Conservation (phyloP, 1,284 basidiomycete species). For the Tylopilus sp. region DNA sequence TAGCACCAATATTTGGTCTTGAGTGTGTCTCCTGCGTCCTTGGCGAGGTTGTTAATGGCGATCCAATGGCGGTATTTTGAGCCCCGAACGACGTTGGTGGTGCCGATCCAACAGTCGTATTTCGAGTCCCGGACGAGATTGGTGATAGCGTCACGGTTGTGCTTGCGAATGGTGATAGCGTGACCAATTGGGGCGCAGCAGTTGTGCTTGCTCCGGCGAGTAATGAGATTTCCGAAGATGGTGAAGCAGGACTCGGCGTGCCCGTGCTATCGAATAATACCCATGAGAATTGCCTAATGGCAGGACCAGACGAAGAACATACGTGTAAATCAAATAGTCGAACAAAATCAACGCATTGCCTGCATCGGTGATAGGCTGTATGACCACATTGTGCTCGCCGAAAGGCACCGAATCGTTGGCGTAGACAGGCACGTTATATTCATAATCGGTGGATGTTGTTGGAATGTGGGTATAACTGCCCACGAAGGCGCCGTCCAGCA, state of each 20-base stretch:
- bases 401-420: slow-evolving; percentile 5
- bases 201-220: background rate
- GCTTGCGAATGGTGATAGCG: no score
- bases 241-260: background rate
- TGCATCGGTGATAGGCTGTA: background rate
- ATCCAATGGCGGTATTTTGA: background rate
- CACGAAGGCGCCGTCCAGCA: slow-evolving; percentile 2
- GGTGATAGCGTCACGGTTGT: background rate
- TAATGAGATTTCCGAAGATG: background rate
- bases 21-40: background rate
- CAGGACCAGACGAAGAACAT: background rate
- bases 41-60: background rate
- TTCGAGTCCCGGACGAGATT: background rate
- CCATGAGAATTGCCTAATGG: background rate
- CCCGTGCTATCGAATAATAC: slow-evolving; percentile 3
- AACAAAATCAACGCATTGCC: slow-evolving; percentile 12
- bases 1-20: background rate
- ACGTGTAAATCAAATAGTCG: slow-evolving; percentile 19
- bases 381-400: slow-evolving; percentile 11
- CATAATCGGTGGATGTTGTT: background rate
- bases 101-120: background rate
- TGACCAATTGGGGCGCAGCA: background rate
- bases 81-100: background rate
- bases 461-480: background rate
- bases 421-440: slow-evolving; percentile 20